Conservation (phyloP, 352 stramenopile species). For the Globisporangium barbulae region DNA sequence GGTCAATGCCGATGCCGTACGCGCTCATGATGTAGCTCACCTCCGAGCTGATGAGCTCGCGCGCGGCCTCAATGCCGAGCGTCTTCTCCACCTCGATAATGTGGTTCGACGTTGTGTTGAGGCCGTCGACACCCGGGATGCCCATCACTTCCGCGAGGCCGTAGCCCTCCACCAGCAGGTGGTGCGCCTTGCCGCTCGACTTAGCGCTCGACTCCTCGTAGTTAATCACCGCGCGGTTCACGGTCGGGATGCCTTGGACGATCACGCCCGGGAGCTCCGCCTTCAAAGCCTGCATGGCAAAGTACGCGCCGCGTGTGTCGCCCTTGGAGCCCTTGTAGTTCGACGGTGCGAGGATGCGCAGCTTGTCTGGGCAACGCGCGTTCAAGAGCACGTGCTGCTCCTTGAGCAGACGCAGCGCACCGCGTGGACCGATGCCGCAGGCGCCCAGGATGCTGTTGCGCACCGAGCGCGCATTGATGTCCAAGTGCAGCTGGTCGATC, state of each 20-base stretch:
- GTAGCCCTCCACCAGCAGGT: slow-evolving; percentile 99
- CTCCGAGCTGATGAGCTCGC: slow-evolving; percentile 96
- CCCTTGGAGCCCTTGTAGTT: slow-evolving; percentile 87
- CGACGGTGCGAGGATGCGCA: slow-evolving; percentile 75
- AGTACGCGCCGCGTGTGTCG: slow-evolving; percentile 84
- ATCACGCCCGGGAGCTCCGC: slow-evolving; percentile 94
- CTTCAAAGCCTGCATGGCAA: slow-evolving; percentile 96
- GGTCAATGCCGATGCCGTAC: slow-evolving; percentile 99
- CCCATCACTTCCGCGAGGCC: slow-evolving; percentile 98
- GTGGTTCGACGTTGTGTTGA: slow-evolving; percentile 97
- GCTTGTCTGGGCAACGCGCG: slow-evolving; percentile 74
- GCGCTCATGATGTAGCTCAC: slow-evolving; percentile 99
- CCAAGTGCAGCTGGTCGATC: slow-evolving; percentile 96
- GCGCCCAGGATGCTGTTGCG: slow-evolving; percentile 91
- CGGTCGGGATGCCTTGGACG: slow-evolving; percentile 96
- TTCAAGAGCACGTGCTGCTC: slow-evolving; percentile 86
- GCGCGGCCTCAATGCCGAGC: slow-evolving; percentile 98
- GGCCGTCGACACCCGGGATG: slow-evolving; percentile 94
- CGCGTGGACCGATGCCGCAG: slow-evolving; percentile 58
- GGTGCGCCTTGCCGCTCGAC: slow-evolving; percentile 77
- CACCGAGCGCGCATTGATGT: slow-evolving; percentile 92
- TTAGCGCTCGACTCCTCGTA: slow-evolving; percentile 89
- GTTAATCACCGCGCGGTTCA: slow-evolving; percentile 99
- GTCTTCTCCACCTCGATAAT: slow-evolving; percentile 97
- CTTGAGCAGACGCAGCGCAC: slow-evolving; percentile 72